Percentiles rank a stretch among this genome's conserved stretches.
Conservation (phyloP, 345 rosid genomes). For the Dipteronia dyeriana region DNA sequence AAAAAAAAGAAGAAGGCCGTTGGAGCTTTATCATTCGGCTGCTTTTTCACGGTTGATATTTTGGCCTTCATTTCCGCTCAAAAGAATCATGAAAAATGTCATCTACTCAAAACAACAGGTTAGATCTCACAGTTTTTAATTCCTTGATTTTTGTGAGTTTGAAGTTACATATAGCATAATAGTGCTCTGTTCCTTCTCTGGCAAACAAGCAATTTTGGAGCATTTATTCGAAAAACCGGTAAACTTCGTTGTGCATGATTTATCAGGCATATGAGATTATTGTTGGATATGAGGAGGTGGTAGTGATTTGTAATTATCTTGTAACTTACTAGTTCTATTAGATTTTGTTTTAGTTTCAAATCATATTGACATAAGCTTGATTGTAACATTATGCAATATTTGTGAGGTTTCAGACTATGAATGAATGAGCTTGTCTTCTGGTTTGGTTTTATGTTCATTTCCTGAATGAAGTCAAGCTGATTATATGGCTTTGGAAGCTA, state of each 20-base stretch:
- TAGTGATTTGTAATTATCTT: slow-evolving; percentile 20
- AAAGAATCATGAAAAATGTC: slow-evolving; percentile 8
- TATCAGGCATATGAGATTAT: neutral
- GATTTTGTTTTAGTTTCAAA: neutral
- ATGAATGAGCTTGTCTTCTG: neutral
- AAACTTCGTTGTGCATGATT: neutral
- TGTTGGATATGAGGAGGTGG: neutral
- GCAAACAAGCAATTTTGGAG: slow-evolving; percentile 10
- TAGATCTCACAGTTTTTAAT: slow-evolving; percentile 13
- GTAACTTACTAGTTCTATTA: slow-evolving; percentile 5
- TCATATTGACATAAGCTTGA: neutral
- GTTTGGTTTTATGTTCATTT: slow-evolving; percentile 6
- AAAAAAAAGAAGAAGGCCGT: neutral
- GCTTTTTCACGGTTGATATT: neutral
- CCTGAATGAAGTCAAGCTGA: neutral
- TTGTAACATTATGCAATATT: neutral
- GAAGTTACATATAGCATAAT: neutral
- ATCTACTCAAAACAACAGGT: slow-evolving; percentile 14
- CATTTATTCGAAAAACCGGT: neutral
- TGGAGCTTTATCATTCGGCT: neutral
- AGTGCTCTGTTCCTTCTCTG: neutral
- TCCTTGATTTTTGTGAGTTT: neutral
- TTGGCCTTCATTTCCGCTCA: neutral
- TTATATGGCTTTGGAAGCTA: neutral
- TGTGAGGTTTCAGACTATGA: slow-evolving; percentile 7